Percentiles rank a stretch among this genome's conserved stretches.
Conservation (phyloP, 2,329 filamentous ascomycete species). For the Raffaelea albimanens region DNA sequence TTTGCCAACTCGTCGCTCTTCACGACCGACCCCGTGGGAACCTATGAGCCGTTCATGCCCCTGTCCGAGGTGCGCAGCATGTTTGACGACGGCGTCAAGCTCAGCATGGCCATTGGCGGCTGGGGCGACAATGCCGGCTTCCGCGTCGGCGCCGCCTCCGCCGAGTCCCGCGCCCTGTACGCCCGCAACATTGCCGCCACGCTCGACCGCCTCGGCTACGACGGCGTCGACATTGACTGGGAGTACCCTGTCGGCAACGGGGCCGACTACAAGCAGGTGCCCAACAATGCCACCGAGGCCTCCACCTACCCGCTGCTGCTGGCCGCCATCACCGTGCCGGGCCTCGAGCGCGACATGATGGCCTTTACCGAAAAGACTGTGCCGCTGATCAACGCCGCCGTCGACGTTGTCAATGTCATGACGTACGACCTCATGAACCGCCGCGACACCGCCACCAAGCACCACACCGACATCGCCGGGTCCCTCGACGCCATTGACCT, state of each 20-base stretch:
- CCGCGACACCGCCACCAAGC: slow-evolving; percentile 52
- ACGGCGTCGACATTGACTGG: slow-evolving; percentile 31
- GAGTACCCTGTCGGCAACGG: slow-evolving; percentile 55
- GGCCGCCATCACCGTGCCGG: slow-evolving; percentile 53
- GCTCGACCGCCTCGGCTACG: slow-evolving; percentile 44
- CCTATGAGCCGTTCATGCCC: slow-evolving; percentile 43
- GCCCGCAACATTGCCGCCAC: slow-evolving; percentile 48
- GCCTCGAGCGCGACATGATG: slow-evolving; percentile 55
- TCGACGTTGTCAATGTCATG: slow-evolving; percentile 63
- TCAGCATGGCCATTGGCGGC: slow-evolving; percentile 56
- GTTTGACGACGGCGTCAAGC: slow-evolving; percentile 43
- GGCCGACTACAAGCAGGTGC: slow-evolving; percentile 56
- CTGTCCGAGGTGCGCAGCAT: slow-evolving; percentile 39
- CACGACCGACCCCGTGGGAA: slow-evolving; percentile 29
- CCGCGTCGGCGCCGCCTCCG: slow-evolving; percentile 34
- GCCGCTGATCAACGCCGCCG: slow-evolving; percentile 44
- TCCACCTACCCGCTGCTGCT: slow-evolving; percentile 54
- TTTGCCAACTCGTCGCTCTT: slow-evolving; percentile 44
- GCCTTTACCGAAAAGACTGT: slow-evolving; percentile 51
- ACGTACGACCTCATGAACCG: slow-evolving; percentile 64
- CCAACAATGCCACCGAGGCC: slow-evolving; percentile 57
- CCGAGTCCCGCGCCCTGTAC: slow-evolving; percentile 37
- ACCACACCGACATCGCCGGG: slow-evolving; percentile 53
- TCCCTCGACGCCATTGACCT: slow-evolving; percentile 45
- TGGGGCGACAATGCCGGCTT: slow-evolving; percentile 56